phyloP scores from a whole-genome alignment of 108 stramenopile species.

The Discostella pseudostelligera region DNA sequence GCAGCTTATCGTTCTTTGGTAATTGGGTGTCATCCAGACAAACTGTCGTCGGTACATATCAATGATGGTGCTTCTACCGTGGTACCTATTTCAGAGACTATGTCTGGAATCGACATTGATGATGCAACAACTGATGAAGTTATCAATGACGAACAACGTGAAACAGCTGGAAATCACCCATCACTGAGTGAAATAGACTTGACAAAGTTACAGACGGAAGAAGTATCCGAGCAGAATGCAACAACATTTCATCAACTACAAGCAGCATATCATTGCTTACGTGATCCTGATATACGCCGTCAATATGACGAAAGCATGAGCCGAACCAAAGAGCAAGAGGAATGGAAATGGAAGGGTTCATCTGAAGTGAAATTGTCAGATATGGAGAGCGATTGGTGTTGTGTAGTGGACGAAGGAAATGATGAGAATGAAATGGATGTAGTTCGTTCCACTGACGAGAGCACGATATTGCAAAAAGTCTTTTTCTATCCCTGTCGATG shows the following conservation, averaged over 20 bases:
- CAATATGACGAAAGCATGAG: constrained; percentile 60
- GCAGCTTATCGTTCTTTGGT: constrained; percentile 63
- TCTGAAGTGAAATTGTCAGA: constrained; percentile 49
- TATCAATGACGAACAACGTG: not conserved
- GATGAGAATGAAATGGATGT: not conserved
- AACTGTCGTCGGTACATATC: constrained; percentile 6
- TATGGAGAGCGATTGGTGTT: constrained; percentile 49
- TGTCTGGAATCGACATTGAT: constrained; percentile 35
- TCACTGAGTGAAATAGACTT: constrained; percentile 4
- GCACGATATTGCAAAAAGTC: constrained; percentile 42
- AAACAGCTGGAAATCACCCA: not conserved
- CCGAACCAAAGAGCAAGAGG: constrained; percentile 29
- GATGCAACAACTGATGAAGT: constrained; percentile 14
- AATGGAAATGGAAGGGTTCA: constrained; percentile 41
- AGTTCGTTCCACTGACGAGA: not conserved
- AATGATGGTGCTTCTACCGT: constrained; percentile 5
- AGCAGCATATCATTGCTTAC: constrained; percentile 64
- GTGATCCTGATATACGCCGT: constrained; percentile 47
- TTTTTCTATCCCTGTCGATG: constrained; percentile 70
- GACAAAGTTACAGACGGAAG: constrained; percentile 8
- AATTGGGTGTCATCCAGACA: constrained; percentile 67
- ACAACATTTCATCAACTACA: constrained; percentile 61
- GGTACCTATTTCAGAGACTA: constrained; percentile 9
- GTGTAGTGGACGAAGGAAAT: constrained; percentile 30
- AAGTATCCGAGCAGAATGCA: constrained; percentile 4